phyloP scores from a whole-genome alignment of 768 basidiomycete species.

The Hygrocybe coccinea region DNA sequence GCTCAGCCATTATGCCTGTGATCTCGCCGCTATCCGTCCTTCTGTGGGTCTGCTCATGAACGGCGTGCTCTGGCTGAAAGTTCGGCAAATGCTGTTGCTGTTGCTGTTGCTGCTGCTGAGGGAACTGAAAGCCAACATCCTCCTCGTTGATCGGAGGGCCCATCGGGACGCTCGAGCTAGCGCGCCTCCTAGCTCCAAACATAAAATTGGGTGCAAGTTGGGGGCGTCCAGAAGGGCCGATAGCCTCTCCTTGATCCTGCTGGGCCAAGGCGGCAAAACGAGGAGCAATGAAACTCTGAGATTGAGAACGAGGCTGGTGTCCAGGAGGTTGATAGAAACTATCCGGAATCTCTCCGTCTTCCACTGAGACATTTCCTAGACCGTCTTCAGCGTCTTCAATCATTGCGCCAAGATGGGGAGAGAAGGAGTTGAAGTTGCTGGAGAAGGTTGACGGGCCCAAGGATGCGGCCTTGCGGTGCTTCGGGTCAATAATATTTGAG shows the following conservation, averaged over 20 bases:
- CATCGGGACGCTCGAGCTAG: constrained; percentile 40
- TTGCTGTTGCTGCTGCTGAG: constrained; percentile 49
- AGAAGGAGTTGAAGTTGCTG: constrained; percentile 63
- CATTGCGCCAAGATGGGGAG: constrained; percentile 79
- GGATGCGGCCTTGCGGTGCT: constrained; percentile 80
- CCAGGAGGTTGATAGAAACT: constrained; percentile 44
- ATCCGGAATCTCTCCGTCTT: constrained; percentile 79
- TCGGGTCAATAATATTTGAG: constrained; percentile 45
- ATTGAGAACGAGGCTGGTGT: constrained; percentile 70
- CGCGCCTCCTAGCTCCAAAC: constrained; percentile 69
- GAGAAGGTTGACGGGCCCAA: constrained; percentile 58
- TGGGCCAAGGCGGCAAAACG: constrained; percentile 80
- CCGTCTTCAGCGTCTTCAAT: constrained; percentile 76
- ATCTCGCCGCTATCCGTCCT: constrained; percentile 72
- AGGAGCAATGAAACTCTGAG: constrained; percentile 82
- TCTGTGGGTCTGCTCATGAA: constrained; percentile 42
- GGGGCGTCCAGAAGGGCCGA: constrained; percentile 76
- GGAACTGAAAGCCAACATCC: constrained; percentile 77
- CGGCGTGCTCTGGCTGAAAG: constrained; percentile 21
- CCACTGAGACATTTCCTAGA: constrained; percentile 40
- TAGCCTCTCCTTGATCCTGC: constrained; percentile 57
- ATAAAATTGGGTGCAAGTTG: constrained; percentile 89
- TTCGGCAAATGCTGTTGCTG: constrained; percentile 26
- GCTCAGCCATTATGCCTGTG: constrained; percentile 90
- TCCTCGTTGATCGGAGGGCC: constrained; percentile 78